Percentiles rank a stretch among this genome's conserved stretches.
These are phyloP conservation scores for Toxoplasma gondii DNA, from an alignment of 169 alveolate species.

Conservation along the genomic window DNA sequence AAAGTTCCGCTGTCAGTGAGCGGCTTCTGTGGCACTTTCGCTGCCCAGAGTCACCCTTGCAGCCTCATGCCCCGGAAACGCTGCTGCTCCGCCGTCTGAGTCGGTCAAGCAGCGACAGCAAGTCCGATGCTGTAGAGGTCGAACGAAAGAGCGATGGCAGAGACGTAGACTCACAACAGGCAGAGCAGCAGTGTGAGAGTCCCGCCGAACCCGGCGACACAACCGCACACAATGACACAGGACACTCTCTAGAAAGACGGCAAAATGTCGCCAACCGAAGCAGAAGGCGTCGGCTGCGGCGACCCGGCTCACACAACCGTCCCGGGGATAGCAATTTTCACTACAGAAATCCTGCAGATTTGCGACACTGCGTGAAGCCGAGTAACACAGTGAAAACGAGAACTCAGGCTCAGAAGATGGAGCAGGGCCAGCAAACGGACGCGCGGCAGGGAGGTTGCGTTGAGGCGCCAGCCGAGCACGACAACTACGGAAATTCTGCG, in stretches of 20 bases:
- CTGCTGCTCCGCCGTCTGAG: neutral
- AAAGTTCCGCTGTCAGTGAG: conserved; percentile 33
- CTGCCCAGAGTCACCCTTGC: conserved; percentile 7
- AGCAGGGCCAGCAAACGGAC: conserved; percentile 1
- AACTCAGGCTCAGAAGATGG: neutral
- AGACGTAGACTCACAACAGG: neutral
- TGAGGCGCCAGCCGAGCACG: neutral
- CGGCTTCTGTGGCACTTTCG: conserved; percentile 36
- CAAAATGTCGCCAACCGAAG: neutral
- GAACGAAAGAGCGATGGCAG: neutral
- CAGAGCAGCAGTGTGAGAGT: neutral
- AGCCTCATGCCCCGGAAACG: conserved; percentile 23
- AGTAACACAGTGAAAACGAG: neutral
- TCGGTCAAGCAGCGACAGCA: conserved; percentile 19
- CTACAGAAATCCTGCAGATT: neutral
- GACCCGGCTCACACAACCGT: neutral
- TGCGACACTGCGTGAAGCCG: neutral
- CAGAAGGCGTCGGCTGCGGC: neutral
- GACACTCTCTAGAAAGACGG: neutral
- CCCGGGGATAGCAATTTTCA: neutral
- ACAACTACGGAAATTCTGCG: neutral
- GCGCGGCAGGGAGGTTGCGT: neutral
- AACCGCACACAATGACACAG: neutral
- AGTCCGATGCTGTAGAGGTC: neutral
- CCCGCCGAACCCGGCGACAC: neutral